Conservation (phyloP, 768 basidiomycete genomes). For the Coprinopsis cinerea region DNA sequence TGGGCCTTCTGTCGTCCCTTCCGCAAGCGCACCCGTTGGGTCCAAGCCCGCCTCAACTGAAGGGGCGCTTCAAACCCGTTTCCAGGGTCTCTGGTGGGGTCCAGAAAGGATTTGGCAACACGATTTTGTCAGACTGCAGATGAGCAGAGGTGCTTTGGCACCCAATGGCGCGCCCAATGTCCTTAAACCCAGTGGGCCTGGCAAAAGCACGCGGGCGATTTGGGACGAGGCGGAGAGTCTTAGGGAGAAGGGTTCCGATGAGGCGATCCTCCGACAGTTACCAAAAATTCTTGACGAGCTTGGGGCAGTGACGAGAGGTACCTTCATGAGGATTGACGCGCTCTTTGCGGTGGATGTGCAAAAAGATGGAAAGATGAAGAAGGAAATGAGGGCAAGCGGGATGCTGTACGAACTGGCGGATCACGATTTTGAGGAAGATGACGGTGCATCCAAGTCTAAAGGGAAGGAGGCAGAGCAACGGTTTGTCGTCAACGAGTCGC, state of each 20-base stretch:
- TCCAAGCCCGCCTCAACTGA: too few relatives aligned
- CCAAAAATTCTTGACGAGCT: conserved; percentile 23
- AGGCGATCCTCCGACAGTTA: neutral
- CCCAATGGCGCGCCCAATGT: conserved; percentile 59
- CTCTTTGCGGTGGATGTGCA: conserved; percentile 58
- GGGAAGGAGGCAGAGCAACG: neutral
- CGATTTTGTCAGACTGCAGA: conserved; percentile 76
- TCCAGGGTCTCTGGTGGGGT: conserved; percentile 87
- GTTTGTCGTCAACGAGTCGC: conserved; percentile 6
- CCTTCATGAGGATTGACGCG: conserved; percentile 67
- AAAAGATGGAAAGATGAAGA: conserved; percentile 35
- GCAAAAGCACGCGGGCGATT: conserved; percentile 24
- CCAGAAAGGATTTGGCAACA: conserved; percentile 84
- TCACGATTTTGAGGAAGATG: conserved; percentile 55
- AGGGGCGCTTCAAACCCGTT: conserved; percentile 43
- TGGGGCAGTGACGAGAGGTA: conserved; percentile 56
- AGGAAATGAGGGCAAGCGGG: conserved; percentile 66
- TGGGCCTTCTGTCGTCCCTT: too few relatives aligned
- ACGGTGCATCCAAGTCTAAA: conserved; percentile 5
- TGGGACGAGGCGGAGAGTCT: conserved; percentile 17
- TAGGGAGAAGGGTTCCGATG: neutral
- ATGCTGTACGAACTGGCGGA: conserved; percentile 78
- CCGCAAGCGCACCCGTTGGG: too few relatives aligned
- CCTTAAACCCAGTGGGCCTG: conserved; percentile 55
- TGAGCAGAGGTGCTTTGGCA: conserved; percentile 60